Percentiles rank a stretch among this genome's conserved stretches.
These are phyloP conservation scores for Syzygium aqueum DNA, from an alignment of 345 rosid species.

Conservation along the genomic window DNA sequence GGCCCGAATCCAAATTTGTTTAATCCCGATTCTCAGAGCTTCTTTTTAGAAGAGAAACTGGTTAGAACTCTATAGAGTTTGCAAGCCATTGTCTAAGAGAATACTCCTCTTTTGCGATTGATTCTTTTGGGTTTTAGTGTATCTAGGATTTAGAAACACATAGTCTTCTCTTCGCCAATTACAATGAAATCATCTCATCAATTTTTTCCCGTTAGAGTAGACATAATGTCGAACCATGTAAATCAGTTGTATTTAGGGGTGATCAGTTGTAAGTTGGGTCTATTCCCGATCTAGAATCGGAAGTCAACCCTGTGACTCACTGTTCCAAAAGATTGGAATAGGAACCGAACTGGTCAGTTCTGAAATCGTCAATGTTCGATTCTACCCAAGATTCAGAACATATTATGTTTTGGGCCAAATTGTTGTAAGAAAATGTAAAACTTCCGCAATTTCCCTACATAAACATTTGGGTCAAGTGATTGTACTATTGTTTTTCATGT, in stretches of 20 bases:
- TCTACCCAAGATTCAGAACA: background rate
- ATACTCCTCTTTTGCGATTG: background rate
- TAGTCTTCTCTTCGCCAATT: background rate
- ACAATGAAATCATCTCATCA: background rate
- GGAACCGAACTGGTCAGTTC: background rate
- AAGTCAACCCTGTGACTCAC: background rate
- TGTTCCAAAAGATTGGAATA: background rate
- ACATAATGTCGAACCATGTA: background rate
- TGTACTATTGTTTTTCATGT: background rate
- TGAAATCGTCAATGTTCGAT: background rate
- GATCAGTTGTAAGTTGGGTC: background rate
- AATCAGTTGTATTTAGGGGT: background rate
- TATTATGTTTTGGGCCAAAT: background rate
- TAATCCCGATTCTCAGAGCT: background rate
- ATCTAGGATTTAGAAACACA: background rate
- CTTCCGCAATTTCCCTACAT: background rate
- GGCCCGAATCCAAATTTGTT: background rate
- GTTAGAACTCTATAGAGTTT: background rate
- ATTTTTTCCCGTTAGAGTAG: background rate
- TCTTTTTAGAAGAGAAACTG: background rate
- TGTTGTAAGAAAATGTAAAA: background rate
- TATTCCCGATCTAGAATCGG: background rate
- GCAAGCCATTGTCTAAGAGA: background rate
- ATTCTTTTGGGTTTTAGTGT: background rate
- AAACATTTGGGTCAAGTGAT: background rate